These are phyloP conservation scores for Monosiga brevicollis DNA, from an alignment of 78 protist genomes.

Conservation along the genomic window DNA sequence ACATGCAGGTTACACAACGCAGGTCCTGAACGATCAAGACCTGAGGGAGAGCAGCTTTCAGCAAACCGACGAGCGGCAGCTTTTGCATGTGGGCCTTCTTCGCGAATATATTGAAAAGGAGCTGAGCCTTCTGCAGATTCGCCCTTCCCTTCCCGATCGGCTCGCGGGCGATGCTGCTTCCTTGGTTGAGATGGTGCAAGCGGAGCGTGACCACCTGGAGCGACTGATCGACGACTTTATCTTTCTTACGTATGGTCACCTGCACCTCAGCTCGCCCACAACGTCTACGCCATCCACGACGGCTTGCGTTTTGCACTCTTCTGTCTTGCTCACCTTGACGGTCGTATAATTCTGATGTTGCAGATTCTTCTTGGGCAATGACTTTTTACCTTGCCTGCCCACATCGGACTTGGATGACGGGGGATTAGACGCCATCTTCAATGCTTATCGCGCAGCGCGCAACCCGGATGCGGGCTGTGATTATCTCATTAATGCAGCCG, in stretches of 20 bases:
- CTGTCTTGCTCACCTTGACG: no score
- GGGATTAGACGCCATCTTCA: conserved; percentile 14
- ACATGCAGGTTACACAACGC: no score
- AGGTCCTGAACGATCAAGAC: no score
- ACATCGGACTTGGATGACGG: conserved; percentile 40
- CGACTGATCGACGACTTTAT: conserved; percentile 88
- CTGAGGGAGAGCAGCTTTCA: no score
- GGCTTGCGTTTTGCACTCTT: no score
- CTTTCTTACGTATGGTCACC: conserved; percentile 42
- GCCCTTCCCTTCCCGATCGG: background rate
- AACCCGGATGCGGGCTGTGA: background rate
- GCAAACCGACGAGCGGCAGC: conserved; percentile 18
- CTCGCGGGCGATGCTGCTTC: background rate
- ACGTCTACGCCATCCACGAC: no score
- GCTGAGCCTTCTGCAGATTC: background rate
- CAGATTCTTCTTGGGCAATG: conserved; percentile 96
- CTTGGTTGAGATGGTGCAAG: background rate
- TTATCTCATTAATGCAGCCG: background rate
- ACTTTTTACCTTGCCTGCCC: conserved; percentile 98
- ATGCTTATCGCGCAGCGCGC: conserved; percentile 8
- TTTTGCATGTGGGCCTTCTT: conserved; percentile 34
- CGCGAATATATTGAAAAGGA: conserved; percentile 62
- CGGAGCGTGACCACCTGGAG: background rate
- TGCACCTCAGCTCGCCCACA: no score
- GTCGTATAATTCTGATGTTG: no score